Evolutionary conservation across 2,329 filamentous ascomycete species (phyloP).

Genomic region (Incumbomyces lentus): DNA sequence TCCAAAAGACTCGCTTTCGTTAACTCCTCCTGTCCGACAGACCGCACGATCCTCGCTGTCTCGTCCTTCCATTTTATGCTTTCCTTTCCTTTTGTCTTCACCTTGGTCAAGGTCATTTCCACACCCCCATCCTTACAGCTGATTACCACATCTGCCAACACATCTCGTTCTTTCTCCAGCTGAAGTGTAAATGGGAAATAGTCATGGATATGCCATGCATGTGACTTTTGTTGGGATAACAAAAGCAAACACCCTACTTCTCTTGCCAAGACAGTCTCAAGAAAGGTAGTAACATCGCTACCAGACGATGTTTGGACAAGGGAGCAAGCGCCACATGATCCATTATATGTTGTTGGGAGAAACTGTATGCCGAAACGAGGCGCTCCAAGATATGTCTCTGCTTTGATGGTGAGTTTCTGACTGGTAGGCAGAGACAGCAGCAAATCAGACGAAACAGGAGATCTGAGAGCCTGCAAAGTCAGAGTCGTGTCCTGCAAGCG

Average conservation of each 20-base stretch:
- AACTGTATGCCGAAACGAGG: slow-evolving; percentile 17
- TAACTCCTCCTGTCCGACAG: too few species aligned
- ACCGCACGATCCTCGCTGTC: too few species aligned
- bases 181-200: not conserved
- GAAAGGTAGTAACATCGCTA: not conserved
- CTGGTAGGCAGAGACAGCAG: slow-evolving; percentile 11
- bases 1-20: too few species aligned
- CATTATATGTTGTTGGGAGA: not conserved
- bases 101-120: not conserved
- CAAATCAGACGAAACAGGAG: slow-evolving; percentile 11
- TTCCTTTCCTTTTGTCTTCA: not conserved
- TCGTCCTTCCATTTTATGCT: not conserved
- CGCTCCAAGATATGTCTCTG: slow-evolving; percentile 15
- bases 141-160: not conserved
- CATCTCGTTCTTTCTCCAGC: not conserved
- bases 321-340: not conserved
- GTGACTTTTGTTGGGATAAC: not conserved
- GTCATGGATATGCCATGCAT: not conserved
- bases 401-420: slow-evolving; percentile 10
- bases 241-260: slow-evolving; percentile 1
- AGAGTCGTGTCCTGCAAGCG: slow-evolving; percentile 1
- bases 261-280: not conserved
- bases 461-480: slow-evolving; percentile 10
- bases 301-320: not conserved
- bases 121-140: not conserved